Percentiles rank a stretch among this genome's conserved stretches.
Conservation (phyloP, 2,329 filamentous ascomycete species). For the Anthostomella pinea region DNA sequence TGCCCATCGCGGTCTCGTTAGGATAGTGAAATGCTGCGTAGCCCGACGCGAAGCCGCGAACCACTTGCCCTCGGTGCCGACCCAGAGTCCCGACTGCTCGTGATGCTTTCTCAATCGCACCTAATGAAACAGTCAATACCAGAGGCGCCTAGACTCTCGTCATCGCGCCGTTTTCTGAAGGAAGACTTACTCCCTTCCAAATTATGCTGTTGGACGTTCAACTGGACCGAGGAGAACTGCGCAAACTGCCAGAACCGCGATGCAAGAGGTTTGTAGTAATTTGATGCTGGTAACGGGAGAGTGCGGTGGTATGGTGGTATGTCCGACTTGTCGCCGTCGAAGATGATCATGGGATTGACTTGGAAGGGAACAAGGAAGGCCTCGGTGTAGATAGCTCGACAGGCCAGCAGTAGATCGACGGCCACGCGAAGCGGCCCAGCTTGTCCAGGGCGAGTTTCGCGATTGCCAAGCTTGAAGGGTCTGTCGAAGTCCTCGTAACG, state of each 20-base stretch:
- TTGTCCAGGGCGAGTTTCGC: constrained; percentile 25
- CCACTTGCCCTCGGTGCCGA: constrained; percentile 20
- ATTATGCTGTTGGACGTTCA: constrained; percentile 22
- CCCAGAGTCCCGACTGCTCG: constrained; percentile 20
- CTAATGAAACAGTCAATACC: constrained; percentile 8
- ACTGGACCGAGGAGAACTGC: constrained; percentile 23
- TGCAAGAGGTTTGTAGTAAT: too few species aligned
- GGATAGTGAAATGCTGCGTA: constrained; percentile 18
- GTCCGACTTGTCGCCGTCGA: constrained; percentile 19
- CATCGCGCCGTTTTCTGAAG: background rate
- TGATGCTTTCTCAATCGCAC: constrained; percentile 22
- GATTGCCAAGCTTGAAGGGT: too few species aligned
- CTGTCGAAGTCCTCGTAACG: constrained; percentile 21
- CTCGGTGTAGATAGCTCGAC: constrained; percentile 28
- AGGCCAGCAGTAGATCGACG: constrained; percentile 23
- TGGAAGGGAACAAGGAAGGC: constrained; percentile 27
- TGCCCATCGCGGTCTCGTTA: constrained; percentile 1
- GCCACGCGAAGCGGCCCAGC: constrained; percentile 22
- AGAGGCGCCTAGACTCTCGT: too few species aligned
- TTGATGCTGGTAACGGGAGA: too few species aligned
- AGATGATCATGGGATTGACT: constrained; percentile 22
- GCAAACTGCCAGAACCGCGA: constrained; percentile 29
- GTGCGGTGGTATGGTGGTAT: constrained; percentile 20
- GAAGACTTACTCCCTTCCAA: constrained; percentile 26
- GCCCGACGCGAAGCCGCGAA: constrained; percentile 13